A percentile compares a stretch with the other conserved stretches of the same genome.
Evolutionary conservation across 108 stramenopile species (phyloP).

Genomic region (Conticribra guillardii): DNA sequence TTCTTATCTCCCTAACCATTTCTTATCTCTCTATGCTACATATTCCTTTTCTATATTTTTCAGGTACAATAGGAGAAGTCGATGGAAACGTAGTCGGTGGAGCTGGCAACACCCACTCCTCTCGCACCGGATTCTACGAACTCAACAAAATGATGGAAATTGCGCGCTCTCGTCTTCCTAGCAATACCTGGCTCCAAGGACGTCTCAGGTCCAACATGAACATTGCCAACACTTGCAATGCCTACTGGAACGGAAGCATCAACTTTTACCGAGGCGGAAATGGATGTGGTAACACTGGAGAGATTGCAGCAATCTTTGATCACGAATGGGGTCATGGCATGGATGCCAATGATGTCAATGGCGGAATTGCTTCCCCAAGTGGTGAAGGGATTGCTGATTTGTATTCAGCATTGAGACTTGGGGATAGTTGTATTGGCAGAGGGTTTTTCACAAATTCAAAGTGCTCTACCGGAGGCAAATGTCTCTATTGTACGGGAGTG

Average conservation of each 20-base stretch:
- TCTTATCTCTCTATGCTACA: no score
- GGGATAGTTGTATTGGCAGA: conserved; percentile 30
- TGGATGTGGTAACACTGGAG: conserved; percentile 20
- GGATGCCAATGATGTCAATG: conserved; percentile 13
- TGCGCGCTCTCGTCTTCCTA: conserved; percentile 10
- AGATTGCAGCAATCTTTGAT: conserved; percentile 12
- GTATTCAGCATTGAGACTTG: conserved; percentile 16
- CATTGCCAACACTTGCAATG: conserved; percentile 15
- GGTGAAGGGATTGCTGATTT: conserved; percentile 38
- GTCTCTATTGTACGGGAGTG: conserved; percentile 19
- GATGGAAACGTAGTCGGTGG: no score
- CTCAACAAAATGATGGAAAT: conserved; percentile 18
- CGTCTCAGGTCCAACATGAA: conserved; percentile 25
- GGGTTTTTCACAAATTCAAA: conserved; percentile 10
- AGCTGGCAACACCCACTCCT: conserved; percentile 17
- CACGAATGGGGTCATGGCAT: conserved; percentile 29
- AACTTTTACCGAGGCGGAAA: conserved; percentile 27
- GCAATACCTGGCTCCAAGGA: conserved; percentile 16
- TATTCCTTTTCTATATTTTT: no score
- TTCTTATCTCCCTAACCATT: no score
- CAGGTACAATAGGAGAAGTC: no score
- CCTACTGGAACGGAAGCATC: conserved; percentile 16
- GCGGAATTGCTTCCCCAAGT: conserved; percentile 7
- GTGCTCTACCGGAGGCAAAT: background rate
- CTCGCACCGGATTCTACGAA: conserved; percentile 21